Evolutionary conservation across 306 rosid genomes (phyloP).

Genomic region (Cyamopsis tetragonoloba): DNA sequence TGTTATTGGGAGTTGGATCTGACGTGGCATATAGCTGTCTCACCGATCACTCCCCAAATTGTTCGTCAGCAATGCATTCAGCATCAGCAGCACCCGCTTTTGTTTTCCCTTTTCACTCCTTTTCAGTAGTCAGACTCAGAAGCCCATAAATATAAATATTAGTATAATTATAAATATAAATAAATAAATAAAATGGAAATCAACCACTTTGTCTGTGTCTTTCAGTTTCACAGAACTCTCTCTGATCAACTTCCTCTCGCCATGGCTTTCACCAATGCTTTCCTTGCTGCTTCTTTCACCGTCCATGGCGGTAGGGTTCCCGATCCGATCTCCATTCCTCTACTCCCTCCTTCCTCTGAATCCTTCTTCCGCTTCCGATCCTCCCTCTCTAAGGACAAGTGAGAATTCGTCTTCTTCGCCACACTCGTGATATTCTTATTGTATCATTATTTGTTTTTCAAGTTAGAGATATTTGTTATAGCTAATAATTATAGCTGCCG

Average conservation of each 20-base stretch:
- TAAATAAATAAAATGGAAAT: not conserved
- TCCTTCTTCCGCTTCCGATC: constrained; percentile 10
- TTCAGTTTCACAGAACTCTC: too few relatives aligned
- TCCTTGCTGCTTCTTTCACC: constrained; percentile 45
- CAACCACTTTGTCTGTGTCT: not conserved
- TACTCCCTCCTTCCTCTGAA: constrained; percentile 21
- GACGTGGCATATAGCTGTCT: too few relatives aligned
- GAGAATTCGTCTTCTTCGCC: not conserved
- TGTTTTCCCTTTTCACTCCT: too few relatives aligned
- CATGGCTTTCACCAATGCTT: constrained; percentile 58
- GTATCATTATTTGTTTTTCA: not conserved
- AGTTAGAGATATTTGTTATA: not conserved
- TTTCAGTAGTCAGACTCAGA: too few relatives aligned
- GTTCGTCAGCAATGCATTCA: too few relatives aligned
- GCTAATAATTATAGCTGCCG: not conserved
- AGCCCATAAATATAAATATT: too few relatives aligned
- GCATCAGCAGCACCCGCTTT: too few relatives aligned
- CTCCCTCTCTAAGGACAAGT: constrained; percentile 34
- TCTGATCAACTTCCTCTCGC: not conserved
- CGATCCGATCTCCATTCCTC: constrained; percentile 35
- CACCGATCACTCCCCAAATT: too few relatives aligned
- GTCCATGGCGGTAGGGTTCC: constrained; percentile 28
- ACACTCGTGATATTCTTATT: not conserved
- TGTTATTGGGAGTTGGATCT: too few relatives aligned
- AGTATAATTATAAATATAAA: not conserved